Evolutionary conservation across 2,329 filamentous ascomycete genomes (phyloP), one percentile per base, ranked within the genome.

Genomic region (Raffaelea albimanens): DNA sequence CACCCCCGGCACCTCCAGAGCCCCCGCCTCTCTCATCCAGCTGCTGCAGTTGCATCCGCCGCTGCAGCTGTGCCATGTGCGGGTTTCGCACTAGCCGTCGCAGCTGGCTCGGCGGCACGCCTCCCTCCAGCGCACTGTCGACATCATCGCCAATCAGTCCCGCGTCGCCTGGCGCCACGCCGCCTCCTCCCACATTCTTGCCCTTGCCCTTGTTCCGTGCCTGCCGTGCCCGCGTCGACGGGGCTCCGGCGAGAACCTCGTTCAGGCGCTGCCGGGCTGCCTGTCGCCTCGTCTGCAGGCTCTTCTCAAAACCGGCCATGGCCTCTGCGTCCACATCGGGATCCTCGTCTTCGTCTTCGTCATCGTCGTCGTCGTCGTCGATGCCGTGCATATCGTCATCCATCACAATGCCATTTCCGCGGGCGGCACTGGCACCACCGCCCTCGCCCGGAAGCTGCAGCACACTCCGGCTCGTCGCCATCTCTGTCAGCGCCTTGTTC

Each of bases 401-500:
- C 29, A 25, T 8, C 45, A 20, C 31, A 9, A 18, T 9, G 19
- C 13, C 38, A 7, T 21, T 34, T 23, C 29, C 45, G 25, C 46
- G 33, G 1, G 11, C 43, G 21, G 21, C 40, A 8, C 9, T 43
- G 14, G 20, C 46, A 18, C 20, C 36, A 49, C 39, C 20, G 18
- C 41, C 34, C 43, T 23, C 40, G 9, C 40, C 49, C 11, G 45
- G 22, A 16, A 51, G 42, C 45, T 42, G 46, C 50, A 48, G 53
- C 33, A 57, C 48, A 42, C 69, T 69, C 20, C 67, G 54, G 16
- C 67, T 23, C 13, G 39, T 57, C 3, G 75, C 72, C 36, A 80
- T 76, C 62, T 84, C 79, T 23, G 79, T 76, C 2, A 88, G 67
- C 3, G 86, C 85, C 60, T 83, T 83, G 57, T 79, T 82, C 29